A percentile compares a stretch with the other conserved stretches of the same genome.
These are phyloP conservation scores for Eucalyptus lansdowneana DNA, from an alignment of 345 rosid species.

Conservation along the genomic window DNA sequence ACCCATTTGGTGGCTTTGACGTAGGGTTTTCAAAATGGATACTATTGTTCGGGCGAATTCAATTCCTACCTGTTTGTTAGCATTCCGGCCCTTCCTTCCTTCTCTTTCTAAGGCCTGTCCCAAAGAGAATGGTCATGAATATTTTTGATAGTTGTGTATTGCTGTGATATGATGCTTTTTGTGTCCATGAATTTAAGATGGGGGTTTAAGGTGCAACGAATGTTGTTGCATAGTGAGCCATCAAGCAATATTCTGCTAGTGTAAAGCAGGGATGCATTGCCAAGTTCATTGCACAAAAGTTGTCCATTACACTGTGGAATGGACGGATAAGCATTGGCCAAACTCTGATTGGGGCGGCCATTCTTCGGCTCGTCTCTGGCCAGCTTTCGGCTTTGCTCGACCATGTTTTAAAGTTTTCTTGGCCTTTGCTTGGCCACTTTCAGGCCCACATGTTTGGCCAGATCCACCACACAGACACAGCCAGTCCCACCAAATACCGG, in stretches of 20 bases:
- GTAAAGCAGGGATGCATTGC: neutral
- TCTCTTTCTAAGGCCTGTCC: neutral
- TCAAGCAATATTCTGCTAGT: neutral
- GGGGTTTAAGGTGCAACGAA: neutral
- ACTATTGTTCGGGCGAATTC: neutral
- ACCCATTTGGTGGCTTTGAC: neutral
- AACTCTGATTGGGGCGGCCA: neutral
- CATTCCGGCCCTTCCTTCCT: neutral
- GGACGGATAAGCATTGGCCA: neutral
- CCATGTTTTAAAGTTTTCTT: neutral
- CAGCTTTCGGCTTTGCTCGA: neutral
- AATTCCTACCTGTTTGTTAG: fast-evolving
- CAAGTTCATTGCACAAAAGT: neutral
- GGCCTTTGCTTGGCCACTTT: neutral
- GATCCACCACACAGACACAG: neutral
- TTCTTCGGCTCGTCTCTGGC: neutral
- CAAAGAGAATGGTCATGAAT: fast-evolving
- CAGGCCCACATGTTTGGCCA: neutral
- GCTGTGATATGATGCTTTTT: neutral
- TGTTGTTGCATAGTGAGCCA: neutral
- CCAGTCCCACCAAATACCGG: neutral
- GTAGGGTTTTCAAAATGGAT: too few relatives aligned
- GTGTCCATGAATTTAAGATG: neutral
- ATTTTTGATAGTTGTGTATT: neutral
- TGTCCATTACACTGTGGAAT: neutral